Evolutionary conservation across 352 stramenopile genomes (phyloP), one percentile per base, ranked within the genome.

Genomic region (Phytopythium cucurbitacearum): DNA sequence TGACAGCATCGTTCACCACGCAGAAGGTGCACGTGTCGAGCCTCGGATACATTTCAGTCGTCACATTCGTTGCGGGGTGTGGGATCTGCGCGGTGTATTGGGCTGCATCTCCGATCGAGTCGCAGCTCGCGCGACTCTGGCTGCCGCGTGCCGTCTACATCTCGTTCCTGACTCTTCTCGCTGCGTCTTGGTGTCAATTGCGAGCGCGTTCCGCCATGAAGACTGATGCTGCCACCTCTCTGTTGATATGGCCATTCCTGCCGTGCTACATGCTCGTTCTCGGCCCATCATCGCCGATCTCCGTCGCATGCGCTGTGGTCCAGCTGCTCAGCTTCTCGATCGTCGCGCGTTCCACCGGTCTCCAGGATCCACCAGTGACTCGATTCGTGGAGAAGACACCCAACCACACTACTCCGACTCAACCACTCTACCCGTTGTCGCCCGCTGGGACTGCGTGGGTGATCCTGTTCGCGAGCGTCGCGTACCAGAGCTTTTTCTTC

Each of bases 401-500:
- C 21, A 28, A 28, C 21, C 1, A 28, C 21, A 28, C 21, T 28
- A 28, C 21, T 28, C 21, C 21, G 21, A 28, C 21, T 28, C 21
- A 2, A 28, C 21, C 21, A 28, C 21, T 28, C 21, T 28, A 28
- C 21, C 21, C 21, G 21, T 28, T 2, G 21, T 1, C 21, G 2
- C 21, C 21, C 21, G 21, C 2, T 2, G 21, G 44, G 12, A 28
- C 44, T 9, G 36, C 75, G n/a, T 88, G 70, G 70, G 39, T 77
- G 41, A 38, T 86, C 32, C 65, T 88, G 35, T 90, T 59, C 73
- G 85, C 76, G 48, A 83, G 65, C 13, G 62, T 70, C 40, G 77
- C 62, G 36, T 84, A 79, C 44, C 80, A 87, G 57, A 69, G 76
- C 9, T 97, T 96, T 59, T 96, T 96, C 55, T 71, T 78, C 55